These are phyloP conservation scores for Decorospora gaudefroyi DNA, from an alignment of 2,329 filamentous ascomycete species.

Conservation along the genomic window DNA sequence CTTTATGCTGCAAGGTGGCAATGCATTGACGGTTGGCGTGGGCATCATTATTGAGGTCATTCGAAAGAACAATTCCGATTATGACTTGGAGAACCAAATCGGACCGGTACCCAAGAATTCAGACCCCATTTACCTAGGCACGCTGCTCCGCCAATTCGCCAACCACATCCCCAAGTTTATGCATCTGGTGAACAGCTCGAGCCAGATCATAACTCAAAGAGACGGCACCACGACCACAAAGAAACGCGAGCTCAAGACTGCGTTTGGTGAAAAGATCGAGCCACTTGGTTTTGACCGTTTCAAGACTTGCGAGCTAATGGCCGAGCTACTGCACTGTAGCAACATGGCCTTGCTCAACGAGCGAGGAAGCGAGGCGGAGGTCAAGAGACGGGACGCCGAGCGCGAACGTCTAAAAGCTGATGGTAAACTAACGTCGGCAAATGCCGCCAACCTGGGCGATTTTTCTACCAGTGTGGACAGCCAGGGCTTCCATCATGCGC, in stretches of 20 bases:
- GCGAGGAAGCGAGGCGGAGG: slow-evolving; percentile 82
- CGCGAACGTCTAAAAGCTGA: slow-evolving; percentile 77
- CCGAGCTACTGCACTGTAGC: slow-evolving; percentile 93
- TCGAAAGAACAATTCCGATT: slow-evolving; percentile 98
- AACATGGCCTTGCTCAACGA: slow-evolving; percentile 98
- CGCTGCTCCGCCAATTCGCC: slow-evolving; percentile 84
- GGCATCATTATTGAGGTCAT: slow-evolving; percentile 99
- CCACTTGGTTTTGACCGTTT: slow-evolving; percentile 96
- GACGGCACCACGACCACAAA: slow-evolving; percentile 65
- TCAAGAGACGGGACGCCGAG: slow-evolving; percentile 77
- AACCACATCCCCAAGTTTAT: slow-evolving; percentile 93
- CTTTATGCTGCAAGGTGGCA: slow-evolving; percentile 92
- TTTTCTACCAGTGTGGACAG: slow-evolving; percentile 59
- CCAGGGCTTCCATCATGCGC: slow-evolving; percentile 57
- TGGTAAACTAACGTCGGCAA: slow-evolving; percentile 68
- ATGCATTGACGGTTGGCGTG: slow-evolving; percentile 92
- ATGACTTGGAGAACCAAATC: slow-evolving; percentile 87
- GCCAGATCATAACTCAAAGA: slow-evolving; percentile 60
- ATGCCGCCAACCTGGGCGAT: slow-evolving; percentile 61
- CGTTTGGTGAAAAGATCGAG: slow-evolving; percentile 89
- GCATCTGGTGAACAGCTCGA: slow-evolving; percentile 78
- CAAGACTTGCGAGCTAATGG: slow-evolving; percentile 99
- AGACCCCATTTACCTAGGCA: slow-evolving; percentile 95
- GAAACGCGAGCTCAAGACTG: slow-evolving; percentile 76
- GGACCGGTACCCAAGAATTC: slow-evolving; percentile 80